phyloP scores from a whole-genome alignment of 2,329 filamentous ascomycete genomes.

The Monosporascus cannonballus region DNA sequence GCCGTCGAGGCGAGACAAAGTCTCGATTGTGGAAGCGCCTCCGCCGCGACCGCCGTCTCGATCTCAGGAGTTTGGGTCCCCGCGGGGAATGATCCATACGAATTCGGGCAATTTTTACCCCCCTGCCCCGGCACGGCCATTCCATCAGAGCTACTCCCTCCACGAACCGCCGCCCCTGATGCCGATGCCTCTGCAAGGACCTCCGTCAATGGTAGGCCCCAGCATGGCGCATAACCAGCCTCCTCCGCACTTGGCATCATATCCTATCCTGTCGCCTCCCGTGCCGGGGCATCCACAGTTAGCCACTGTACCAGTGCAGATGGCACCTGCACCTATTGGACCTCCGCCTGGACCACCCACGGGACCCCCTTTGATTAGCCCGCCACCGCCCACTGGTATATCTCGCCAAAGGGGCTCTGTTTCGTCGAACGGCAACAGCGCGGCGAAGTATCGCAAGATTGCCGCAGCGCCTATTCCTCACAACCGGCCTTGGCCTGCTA shows the following conservation, averaged over 20 bases:
- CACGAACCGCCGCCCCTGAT: slow-evolving; percentile 23
- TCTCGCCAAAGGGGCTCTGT: slow-evolving; percentile 27
- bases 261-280: slow-evolving; percentile 20
- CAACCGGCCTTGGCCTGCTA: slow-evolving; percentile 41
- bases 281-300: slow-evolving; percentile 17
- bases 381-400: slow-evolving; percentile 22
- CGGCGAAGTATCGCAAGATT: slow-evolving; percentile 49
- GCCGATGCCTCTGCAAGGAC: slow-evolving; percentile 19
- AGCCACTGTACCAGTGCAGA: slow-evolving; percentile 18
- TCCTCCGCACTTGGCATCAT: slow-evolving; percentile 12
- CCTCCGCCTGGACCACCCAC: slow-evolving; percentile 18
- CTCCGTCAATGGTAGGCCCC: slow-evolving; percentile 9
- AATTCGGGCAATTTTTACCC: slow-evolving; percentile 31
- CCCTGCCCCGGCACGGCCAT: slow-evolving; percentile 27
- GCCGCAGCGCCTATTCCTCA: slow-evolving; percentile 51
- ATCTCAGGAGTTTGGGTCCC: slow-evolving; percentile 21
- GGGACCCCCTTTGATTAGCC: slow-evolving; percentile 10
- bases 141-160: slow-evolving; percentile 28
- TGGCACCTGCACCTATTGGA: slow-evolving; percentile 16
- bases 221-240: slow-evolving; percentile 14
- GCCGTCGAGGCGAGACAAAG: slow-evolving; percentile 21
- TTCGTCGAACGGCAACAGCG: slow-evolving; percentile 21
- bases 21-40: slow-evolving; percentile 11
- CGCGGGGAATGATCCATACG: slow-evolving; percentile 22
- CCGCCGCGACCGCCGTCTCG: slow-evolving; percentile 11